phyloP scores from a whole-genome alignment of 140 eudicot genomes.

The Ambrosia hybrid region DNA sequence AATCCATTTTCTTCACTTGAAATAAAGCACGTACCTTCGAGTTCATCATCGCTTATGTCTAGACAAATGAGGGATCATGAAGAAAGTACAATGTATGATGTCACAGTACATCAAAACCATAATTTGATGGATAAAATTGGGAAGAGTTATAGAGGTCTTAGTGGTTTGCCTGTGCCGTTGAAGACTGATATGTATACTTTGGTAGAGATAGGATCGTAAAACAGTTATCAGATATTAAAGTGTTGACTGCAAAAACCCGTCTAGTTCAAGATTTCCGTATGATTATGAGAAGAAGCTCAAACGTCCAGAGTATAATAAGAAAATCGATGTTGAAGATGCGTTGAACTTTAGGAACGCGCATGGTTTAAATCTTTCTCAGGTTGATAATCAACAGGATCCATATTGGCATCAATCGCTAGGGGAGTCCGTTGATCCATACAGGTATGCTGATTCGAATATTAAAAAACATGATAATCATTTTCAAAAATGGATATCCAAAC shows the following conservation, averaged over 20 bases:
- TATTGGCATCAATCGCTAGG: constrained; percentile 44
- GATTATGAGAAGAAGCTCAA: constrained; percentile 57
- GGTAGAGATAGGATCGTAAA: constrained; percentile 60
- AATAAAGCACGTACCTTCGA: constrained; percentile 41
- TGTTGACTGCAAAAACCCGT: constrained; percentile 77
- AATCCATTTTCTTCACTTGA: constrained; percentile 38
- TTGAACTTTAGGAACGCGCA: constrained; percentile 42
- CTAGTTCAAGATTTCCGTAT: constrained; percentile 42
- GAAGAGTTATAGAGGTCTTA: constrained; percentile 47
- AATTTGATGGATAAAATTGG: constrained; percentile 34
- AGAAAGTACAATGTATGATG: constrained; percentile 57
- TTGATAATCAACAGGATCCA: constrained; percentile 41
- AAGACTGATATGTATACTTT: constrained; percentile 43
- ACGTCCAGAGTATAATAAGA: constrained; percentile 43
- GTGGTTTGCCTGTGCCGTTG: constrained; percentile 36
- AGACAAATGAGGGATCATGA: constrained; percentile 43
- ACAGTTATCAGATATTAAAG: constrained; percentile 75
- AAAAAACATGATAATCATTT: constrained; percentile 25
- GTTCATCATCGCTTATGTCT: constrained; percentile 31
- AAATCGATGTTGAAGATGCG: constrained; percentile 43
- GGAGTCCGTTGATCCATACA: constrained; percentile 39
- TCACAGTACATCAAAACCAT: constrained; percentile 52
- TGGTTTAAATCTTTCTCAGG: constrained; percentile 17
- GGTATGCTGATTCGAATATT: constrained; percentile 33
- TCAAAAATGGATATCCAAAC: background rate